Evolutionary conservation across 257 asterid genomes (phyloP).

Genomic region (Asclepias syriaca): DNA sequence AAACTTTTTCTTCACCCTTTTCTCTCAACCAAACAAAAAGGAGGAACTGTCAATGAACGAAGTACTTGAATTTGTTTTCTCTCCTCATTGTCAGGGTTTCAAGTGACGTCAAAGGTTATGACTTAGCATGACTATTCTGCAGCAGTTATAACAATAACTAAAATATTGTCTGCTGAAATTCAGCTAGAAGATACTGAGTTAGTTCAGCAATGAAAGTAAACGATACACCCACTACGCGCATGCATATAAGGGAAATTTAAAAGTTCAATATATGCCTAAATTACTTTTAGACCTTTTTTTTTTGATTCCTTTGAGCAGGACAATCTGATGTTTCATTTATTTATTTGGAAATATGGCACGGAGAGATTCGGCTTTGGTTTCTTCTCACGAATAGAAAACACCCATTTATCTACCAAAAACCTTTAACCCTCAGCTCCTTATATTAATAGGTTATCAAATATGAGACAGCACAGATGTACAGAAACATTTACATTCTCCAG

Average conservation of each 20-base stretch:
- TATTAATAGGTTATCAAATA: not conserved
- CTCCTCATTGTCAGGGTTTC: too few relatives aligned
- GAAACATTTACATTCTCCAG: not conserved
- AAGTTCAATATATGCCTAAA: not conserved
- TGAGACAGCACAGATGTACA: not conserved
- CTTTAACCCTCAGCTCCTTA: not conserved
- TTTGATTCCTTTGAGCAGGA: not conserved
- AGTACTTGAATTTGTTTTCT: not conserved
- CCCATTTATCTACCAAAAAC: not conserved
- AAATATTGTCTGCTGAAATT: not conserved
- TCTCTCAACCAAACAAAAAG: not conserved
- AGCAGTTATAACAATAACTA: not conserved
- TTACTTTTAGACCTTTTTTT: not conserved
- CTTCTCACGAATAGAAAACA: not conserved
- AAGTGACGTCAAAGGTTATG: not conserved
- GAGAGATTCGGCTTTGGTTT: not conserved
- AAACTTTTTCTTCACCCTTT: not conserved
- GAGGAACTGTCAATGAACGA: not conserved
- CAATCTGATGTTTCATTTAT: not conserved
- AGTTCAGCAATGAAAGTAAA: not conserved
- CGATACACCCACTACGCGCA: not conserved
- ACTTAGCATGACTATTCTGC: not conserved
- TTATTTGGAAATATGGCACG: not conserved
- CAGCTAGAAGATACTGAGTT: not conserved
- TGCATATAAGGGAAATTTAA: not conserved